Evolutionary conservation across 2,329 filamentous ascomycete genomes (phyloP), one percentile per base, ranked within the genome.

Genomic region (Diaporthe ilicicola): DNA sequence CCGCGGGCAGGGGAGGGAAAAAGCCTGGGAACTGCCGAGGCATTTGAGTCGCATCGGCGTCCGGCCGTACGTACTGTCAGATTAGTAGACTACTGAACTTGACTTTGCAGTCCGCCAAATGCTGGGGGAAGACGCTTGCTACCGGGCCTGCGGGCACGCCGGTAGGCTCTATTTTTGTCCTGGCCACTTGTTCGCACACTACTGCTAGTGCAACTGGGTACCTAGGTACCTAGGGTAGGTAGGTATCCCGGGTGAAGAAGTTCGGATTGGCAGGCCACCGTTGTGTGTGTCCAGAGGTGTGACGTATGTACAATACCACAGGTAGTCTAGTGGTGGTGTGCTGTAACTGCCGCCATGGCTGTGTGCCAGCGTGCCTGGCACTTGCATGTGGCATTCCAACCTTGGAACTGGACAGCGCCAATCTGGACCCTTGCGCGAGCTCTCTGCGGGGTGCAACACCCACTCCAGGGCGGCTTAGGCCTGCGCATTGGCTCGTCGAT

Each of bases 21-120:
- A 67, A 56, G 46, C 44, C 24, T 12, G 15, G 22, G 59, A 70
- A 13, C 51, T 67, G 53, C 71, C 71, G 69, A 70, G 71, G 71
- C 34, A 50, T 46, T 48, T 59, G 46, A 50, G 24, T 10, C 66
- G 42, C 39, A n/a, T 69, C 55, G 67, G 67, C 44, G 44, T 34
- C 59, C 10, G 22, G 22, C 44, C 53, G 42, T 50, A 39, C 24
- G 66, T 29, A n/a, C n/a, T n/a, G n/a, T n/a, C n/a, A n/a, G n/a
- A n/a, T n/a, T n/a, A n/a, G 39, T 13, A 27, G 37, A 39, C 34
- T 17, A 53, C n/a, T 22, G 44, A 50, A 15, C 27, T 59, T 8
- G 53, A 29, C 29, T 29, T 27, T 53, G 42, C 46, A 61, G 55
- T 61, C 42, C n/a, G 24, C 27, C 44, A 32, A 29, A 24, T 10